phyloP scores from a whole-genome alignment of 768 basidiomycete genomes.

The Termitomyces sp. region DNA sequence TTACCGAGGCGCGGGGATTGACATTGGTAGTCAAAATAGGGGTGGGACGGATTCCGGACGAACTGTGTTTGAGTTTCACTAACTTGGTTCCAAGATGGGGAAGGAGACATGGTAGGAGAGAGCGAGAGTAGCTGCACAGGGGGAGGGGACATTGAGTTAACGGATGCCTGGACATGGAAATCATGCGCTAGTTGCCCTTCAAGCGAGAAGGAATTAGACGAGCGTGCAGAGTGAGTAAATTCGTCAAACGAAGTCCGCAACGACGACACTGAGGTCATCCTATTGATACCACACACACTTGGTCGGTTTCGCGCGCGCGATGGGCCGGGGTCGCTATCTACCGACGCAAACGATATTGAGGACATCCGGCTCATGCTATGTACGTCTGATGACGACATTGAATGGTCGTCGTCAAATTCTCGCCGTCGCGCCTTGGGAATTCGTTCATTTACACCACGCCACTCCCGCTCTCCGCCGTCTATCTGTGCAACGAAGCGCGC shows the following conservation, averaged over 20 bases:
- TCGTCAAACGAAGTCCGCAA: slow-evolving; percentile 70
- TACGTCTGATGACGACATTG: slow-evolving; percentile 85
- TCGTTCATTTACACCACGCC: slow-evolving; percentile 55
- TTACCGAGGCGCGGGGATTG: slow-evolving; percentile 58
- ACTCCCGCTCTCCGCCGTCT: slow-evolving; percentile 36
- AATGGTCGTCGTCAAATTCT: slow-evolving; percentile 87
- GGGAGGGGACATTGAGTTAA: slow-evolving; percentile 69
- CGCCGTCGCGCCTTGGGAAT: slow-evolving; percentile 72
- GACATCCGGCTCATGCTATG: slow-evolving; percentile 72
- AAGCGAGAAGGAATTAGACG: slow-evolving; percentile 74
- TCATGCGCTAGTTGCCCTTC: slow-evolving; percentile 74
- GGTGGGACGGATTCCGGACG: slow-evolving; percentile 30
- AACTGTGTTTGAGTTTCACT: slow-evolving; percentile 26
- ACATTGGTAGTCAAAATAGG: slow-evolving; percentile 44
- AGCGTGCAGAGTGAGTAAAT: slow-evolving; percentile 65
- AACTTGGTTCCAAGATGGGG: slow-evolving; percentile 49
- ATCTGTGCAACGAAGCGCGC: slow-evolving; percentile 39
- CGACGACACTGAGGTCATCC: slow-evolving; percentile 74
- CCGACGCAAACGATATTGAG: slow-evolving; percentile 74
- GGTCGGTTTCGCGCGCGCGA: slow-evolving; percentile 57
- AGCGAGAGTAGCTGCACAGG: slow-evolving; percentile 71
- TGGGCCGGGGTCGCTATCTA: slow-evolving; percentile 84
- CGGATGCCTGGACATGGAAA: slow-evolving; percentile 65
- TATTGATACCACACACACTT: slow-evolving; percentile 58
- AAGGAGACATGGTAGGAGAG: slow-evolving; percentile 56